These are phyloP conservation scores for Orbilia quercus DNA, from an alignment of 2,329 filamentous ascomycete genomes.

Conservation along the genomic window DNA sequence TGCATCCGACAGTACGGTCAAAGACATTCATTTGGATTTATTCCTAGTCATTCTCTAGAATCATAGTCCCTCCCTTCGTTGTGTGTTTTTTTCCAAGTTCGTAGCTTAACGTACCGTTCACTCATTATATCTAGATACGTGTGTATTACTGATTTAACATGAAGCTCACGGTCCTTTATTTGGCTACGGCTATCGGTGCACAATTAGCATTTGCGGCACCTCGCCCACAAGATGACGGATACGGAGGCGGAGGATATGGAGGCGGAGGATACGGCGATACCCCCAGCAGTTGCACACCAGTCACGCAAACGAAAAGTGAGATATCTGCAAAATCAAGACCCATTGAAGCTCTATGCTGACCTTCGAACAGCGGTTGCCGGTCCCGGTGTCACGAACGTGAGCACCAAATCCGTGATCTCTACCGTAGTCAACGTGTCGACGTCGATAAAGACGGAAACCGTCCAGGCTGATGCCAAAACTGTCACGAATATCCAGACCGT, in stretches of 20 bases:
- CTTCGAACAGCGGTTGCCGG: not conserved
- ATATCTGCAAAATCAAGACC: not conserved
- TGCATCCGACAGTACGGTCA: constrained; percentile 28
- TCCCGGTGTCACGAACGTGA: not conserved
- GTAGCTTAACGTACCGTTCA: too few species aligned
- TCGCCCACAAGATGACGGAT: constrained; percentile 2
- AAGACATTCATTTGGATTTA: constrained; percentile 28
- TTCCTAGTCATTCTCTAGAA: constrained; percentile 35
- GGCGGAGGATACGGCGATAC: not conserved
- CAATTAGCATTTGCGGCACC: constrained; percentile 38
- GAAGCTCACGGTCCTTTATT: constrained; percentile 43
- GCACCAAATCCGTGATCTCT: constrained; percentile 5
- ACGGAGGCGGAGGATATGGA: constrained; percentile 12
- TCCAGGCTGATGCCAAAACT: constrained; percentile 1
- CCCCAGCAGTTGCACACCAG: constrained; percentile 7
- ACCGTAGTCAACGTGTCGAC: not conserved
- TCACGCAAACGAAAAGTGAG: constrained; percentile 26
- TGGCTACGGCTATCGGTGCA: constrained; percentile 26
- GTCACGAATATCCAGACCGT: not conserved
- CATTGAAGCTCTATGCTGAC: not conserved
- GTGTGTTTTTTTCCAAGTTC: constrained; percentile 11
- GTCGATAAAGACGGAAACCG: not conserved
- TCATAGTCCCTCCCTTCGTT: constrained; percentile 29
- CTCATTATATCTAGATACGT: constrained; percentile 17
- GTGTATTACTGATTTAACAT: constrained; percentile 25